Evolutionary conservation across 2,329 filamentous ascomycete species (phyloP).

Genomic region (Sordariomycetes sp.): DNA sequence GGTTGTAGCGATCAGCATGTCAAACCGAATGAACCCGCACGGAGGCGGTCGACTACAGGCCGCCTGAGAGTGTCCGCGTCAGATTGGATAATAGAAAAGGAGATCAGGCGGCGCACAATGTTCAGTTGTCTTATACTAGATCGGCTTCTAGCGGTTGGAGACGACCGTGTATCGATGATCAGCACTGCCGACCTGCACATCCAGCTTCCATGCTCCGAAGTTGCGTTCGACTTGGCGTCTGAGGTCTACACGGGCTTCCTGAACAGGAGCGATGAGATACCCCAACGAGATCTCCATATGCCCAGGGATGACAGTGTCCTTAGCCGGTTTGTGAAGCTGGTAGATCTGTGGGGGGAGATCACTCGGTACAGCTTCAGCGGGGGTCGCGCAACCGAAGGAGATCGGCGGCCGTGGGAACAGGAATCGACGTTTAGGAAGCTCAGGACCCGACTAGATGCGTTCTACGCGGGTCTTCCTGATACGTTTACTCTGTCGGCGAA

Average conservation of each 20-base stretch:
- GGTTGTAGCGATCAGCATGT: constrained; percentile 35
- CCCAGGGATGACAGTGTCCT: constrained; percentile 30
- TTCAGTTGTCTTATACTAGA: constrained; percentile 66
- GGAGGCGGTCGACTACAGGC: neutral
- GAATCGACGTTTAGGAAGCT: constrained; percentile 41
- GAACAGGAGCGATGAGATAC: constrained; percentile 7
- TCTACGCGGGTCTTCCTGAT: constrained; percentile 30
- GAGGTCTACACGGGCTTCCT: constrained; percentile 41
- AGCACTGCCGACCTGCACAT: constrained; percentile 45
- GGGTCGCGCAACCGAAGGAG: constrained; percentile 32
- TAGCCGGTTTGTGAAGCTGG: constrained; percentile 41
- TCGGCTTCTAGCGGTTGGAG: constrained; percentile 52
- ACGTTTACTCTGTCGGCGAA: constrained; percentile 42
- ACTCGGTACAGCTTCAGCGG: constrained; percentile 39
- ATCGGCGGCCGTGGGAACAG: constrained; percentile 44
- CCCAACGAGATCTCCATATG: constrained; percentile 9
- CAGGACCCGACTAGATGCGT: constrained; percentile 28
- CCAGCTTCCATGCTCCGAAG: constrained; percentile 54
- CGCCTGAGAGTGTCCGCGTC: neutral
- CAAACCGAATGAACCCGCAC: neutral
- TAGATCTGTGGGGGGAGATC: constrained; percentile 46
- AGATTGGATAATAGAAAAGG: constrained; percentile 32
- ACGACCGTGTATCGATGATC: constrained; percentile 45
- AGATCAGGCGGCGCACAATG: constrained; percentile 56
- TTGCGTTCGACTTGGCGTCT: constrained; percentile 48